Conservation (phyloP, 768 basidiomycete species). For the Naganishia antarctica region DNA sequence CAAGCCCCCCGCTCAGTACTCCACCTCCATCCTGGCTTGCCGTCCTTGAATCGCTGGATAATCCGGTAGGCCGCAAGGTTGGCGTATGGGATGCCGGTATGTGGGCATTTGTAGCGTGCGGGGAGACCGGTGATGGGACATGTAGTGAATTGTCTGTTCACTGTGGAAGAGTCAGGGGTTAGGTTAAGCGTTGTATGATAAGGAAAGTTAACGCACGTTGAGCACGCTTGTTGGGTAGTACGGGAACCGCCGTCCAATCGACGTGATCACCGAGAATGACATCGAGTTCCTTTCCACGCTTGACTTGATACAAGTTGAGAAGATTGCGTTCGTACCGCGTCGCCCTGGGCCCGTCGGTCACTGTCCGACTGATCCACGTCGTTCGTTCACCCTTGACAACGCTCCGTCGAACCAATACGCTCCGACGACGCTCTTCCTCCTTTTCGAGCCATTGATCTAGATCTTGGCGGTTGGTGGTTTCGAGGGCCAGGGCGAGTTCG, state of each 20-base stretch:
- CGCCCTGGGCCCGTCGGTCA: conserved; percentile 24
- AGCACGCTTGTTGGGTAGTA: conserved; percentile 35
- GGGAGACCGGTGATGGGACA: conserved; percentile 75
- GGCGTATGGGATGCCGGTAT: conserved; percentile 73
- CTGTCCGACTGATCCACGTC: conserved; percentile 46
- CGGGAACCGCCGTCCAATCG: conserved; percentile 53
- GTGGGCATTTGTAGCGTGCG: conserved; percentile 75
- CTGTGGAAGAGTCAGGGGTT: conserved; percentile 49
- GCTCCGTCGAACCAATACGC: conserved; percentile 40
- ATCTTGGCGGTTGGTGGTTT: conserved; percentile 44
- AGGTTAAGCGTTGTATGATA: background rate
- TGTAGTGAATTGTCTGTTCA: conserved; percentile 57
- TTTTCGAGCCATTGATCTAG: conserved; percentile 42
- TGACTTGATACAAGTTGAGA: conserved; percentile 36
- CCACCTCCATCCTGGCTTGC: conserved; percentile 66
- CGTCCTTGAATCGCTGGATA: conserved; percentile 60
- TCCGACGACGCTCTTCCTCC: conserved; percentile 43
- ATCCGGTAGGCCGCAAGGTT: conserved; percentile 62
- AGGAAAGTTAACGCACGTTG: conserved; percentile 1
- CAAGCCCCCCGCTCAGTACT: conserved; percentile 32
- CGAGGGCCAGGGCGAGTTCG: conserved; percentile 43
- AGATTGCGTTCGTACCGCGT: conserved; percentile 3
- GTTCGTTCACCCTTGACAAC: conserved; percentile 43
- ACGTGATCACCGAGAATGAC: conserved; percentile 82
- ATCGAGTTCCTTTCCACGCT: conserved; percentile 60